These are phyloP conservation scores for Phallus indusiatus DNA, from an alignment of 768 basidiomycete species.

Conservation along the genomic window DNA sequence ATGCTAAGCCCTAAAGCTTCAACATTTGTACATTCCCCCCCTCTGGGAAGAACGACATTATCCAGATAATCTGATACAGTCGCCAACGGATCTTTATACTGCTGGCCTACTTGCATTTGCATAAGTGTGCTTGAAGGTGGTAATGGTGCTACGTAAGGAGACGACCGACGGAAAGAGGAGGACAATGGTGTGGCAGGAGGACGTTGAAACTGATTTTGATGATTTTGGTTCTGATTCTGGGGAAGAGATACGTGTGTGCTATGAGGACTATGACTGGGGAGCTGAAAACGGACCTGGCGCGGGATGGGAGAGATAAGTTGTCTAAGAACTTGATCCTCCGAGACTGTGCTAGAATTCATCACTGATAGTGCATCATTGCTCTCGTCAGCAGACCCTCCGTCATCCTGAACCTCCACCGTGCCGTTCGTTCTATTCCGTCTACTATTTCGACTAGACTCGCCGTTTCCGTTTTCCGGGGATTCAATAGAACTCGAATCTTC, in stretches of 20 bases:
- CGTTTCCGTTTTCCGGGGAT: neutral
- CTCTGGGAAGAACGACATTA: conserved; percentile 6
- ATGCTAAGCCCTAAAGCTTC: conserved; percentile 7
- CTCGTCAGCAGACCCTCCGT: neutral
- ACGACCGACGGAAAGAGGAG: too few relatives aligned
- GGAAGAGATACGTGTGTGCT: neutral
- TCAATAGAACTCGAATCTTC: neutral
- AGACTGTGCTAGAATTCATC: conserved; percentile 2
- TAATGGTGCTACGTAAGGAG: neutral
- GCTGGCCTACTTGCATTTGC: neutral
- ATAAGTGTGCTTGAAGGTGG: conserved; percentile 1
- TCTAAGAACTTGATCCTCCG: conserved; percentile 4
- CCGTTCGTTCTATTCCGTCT: neutral
- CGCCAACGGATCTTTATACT: neutral
- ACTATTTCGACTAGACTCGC: neutral
- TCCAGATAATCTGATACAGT: conserved; percentile 2
- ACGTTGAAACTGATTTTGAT: too few relatives aligned
- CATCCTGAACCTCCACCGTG: neutral
- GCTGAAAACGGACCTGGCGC: conserved; percentile 8
- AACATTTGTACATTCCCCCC: conserved; percentile 2
- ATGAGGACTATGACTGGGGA: conserved; percentile 1
- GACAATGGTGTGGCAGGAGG: neutral
- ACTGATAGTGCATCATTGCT: neutral
- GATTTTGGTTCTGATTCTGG: neutral
- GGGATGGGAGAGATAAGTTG: neutral